Conservation (phyloP, 345 rosid genomes). For the Ceriops zippeliana region DNA sequence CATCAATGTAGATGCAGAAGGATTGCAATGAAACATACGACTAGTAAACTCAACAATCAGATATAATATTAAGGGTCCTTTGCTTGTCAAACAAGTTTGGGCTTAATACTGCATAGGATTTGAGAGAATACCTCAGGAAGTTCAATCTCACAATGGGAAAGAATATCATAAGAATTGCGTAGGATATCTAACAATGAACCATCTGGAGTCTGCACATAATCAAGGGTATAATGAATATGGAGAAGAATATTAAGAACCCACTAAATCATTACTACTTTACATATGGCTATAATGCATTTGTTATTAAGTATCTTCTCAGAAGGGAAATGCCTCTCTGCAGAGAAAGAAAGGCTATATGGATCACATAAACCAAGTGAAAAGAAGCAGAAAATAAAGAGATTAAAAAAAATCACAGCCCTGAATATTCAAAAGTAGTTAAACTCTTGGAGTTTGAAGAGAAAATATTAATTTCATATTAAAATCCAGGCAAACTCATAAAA, state of each 20-base stretch:
- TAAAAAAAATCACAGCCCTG: no score
- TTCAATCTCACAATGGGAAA: slow-evolving; percentile 60
- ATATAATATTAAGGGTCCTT: slow-evolving; percentile 3
- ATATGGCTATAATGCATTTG: not conserved
- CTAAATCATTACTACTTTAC: not conserved
- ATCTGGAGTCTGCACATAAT: slow-evolving; percentile 76
- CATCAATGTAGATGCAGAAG: not conserved
- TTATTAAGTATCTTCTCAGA: not conserved
- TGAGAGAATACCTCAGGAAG: slow-evolving; percentile 57
- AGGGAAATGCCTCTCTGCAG: not conserved
- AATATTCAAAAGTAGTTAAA: no score
- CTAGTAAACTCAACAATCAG: not conserved
- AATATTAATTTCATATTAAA: no score
- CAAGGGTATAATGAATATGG: slow-evolving; percentile 8
- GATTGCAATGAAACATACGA: not conserved
- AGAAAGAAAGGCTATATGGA: not conserved
- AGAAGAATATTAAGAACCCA: slow-evolving; percentile 11
- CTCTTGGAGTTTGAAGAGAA: no score
- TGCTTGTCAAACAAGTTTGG: slow-evolving; percentile 5
- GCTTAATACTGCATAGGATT: slow-evolving; percentile 4
- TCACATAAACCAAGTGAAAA: not conserved
- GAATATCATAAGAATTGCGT: slow-evolving; percentile 84
- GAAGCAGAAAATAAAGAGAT: not conserved
- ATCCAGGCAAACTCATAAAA: slow-evolving; percentile 20
- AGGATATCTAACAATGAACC: slow-evolving; percentile 82